Evolutionary conservation across 345 rosid species (phyloP), one percentile per base, ranked within the genome.

Genomic region (Orychophragmus violaceus): DNA sequence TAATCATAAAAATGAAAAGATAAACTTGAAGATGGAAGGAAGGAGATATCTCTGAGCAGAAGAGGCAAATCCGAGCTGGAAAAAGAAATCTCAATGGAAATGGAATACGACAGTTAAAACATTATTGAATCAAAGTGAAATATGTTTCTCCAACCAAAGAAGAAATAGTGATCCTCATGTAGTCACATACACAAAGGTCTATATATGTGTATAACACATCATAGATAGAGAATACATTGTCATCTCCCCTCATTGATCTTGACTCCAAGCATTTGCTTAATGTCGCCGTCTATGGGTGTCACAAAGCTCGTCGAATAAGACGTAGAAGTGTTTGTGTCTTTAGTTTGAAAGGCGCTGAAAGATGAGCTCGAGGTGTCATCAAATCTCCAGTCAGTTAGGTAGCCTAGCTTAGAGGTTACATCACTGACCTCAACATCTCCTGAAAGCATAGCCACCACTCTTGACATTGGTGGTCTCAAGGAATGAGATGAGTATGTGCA

Each of bases 401-500:
- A 81, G 14, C 85, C 83, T 14, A 88, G 86, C 72, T 69, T 78
- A 3, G 62, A 39, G 39, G 78, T 68, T 17, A 66, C 78, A 13
- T 60, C 53, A 29, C 65, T 70, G 30, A 87, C 87, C 70, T 85
- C 89, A 12, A 62, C 45, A 63, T 89, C 94, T 57, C 89, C 87
- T 0, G 80, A 76, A 5, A 90, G 68, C 97, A 90, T 85, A 11
- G 82, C 84, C 16, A 85, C 76, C 2, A 83, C 88, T 6, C 83
- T 73, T 2, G 94, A 85, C 90, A 90, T 83, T 6, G 80, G 23
- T 53, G 94, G 89, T 51, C 91, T 66, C 4, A 63, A 44, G 6
- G 25, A 16, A 24, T 83, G 84, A 24, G 86, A 64, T 39, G 91
- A 32, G 50, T 84, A 89, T 30, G 87, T 66, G 77, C 94, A 84